Conservation (phyloP, 1,284 basidiomycete species). For the Hymenochaete sp. region DNA sequence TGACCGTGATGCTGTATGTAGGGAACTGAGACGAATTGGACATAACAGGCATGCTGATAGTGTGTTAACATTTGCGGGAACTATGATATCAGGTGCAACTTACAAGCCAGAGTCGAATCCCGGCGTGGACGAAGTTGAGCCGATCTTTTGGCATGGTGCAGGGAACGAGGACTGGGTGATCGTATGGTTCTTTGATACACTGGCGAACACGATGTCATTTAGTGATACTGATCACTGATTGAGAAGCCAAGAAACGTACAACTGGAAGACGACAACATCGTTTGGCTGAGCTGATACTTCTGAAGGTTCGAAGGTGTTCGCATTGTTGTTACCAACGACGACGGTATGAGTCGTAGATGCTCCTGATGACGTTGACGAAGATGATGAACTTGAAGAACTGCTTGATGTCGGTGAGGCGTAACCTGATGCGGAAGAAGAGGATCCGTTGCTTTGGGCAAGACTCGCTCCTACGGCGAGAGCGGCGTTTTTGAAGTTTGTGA, state of each 20-base stretch:
- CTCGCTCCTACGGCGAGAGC: conserved; percentile 43
- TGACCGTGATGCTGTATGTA: conserved; percentile 46
- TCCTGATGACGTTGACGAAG: conserved; percentile 15
- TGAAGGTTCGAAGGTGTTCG: conserved; percentile 43
- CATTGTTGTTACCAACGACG: conserved; percentile 41
- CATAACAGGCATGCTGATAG: conserved; percentile 41
- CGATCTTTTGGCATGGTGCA: conserved; percentile 43
- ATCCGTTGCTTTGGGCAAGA: conserved; percentile 33
- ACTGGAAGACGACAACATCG: conserved; percentile 48
- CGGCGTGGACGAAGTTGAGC: conserved; percentile 29
- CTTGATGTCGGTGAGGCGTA: conserved; percentile 12
- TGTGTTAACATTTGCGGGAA: not conserved
- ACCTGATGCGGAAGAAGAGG: conserved; percentile 23
- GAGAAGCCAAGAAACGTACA: conserved; percentile 30
- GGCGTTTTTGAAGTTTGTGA: conserved; percentile 45
- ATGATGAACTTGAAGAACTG: conserved; percentile 25
- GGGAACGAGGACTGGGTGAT: conserved; percentile 59
- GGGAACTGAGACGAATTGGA: conserved; percentile 38
- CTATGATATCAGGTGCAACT: conserved; percentile 20
- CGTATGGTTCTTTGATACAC: conserved; percentile 59
- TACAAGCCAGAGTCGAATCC: conserved; percentile 57
- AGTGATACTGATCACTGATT: not conserved
- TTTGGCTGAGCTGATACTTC: conserved; percentile 40
- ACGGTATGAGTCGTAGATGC: conserved; percentile 29
- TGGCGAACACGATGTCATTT: conserved; percentile 29